Evolutionary conservation across 805 yeast genomes (phyloP).

Genomic region (Saturnispora silvae): DNA sequence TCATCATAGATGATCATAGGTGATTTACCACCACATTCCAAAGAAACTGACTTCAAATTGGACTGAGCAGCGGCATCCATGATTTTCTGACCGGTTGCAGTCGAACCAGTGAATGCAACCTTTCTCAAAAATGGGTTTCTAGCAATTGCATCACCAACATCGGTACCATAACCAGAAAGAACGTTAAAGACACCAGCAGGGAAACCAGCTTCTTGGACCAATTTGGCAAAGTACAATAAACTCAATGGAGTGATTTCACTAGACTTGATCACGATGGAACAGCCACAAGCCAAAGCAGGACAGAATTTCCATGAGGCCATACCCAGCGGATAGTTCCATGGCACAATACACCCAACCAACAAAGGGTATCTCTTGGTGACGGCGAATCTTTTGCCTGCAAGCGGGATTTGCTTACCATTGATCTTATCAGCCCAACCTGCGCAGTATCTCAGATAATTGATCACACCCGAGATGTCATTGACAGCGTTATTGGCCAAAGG

Average conservation of each 20-base stretch:
- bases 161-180: conserved; percentile 57
- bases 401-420: conserved; percentile 31
- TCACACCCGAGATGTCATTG: conserved; percentile 38
- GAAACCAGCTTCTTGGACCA: conserved; percentile 56
- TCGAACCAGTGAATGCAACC: conserved; percentile 58
- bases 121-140: conserved; percentile 47
- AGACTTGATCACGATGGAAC: conserved; percentile 59
- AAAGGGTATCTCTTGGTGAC: conserved; percentile 60
- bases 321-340: conserved; percentile 62
- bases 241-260: conserved; percentile 73
- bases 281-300: conserved; percentile 76
- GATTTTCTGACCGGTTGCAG: conserved; percentile 55
- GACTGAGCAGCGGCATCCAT: conserved; percentile 56
- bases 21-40: conserved; percentile 69
- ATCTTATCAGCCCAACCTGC: conserved; percentile 58
- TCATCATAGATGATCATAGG: conserved; percentile 54
- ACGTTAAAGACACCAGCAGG: conserved; percentile 72
- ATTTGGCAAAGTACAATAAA: conserved; percentile 46
- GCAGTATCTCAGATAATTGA: conserved; percentile 38
- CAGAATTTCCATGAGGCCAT: conserved; percentile 79
- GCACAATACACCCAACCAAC: conserved; percentile 59
- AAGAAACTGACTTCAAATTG: conserved; percentile 52
- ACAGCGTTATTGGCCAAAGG: conserved; percentile 37
- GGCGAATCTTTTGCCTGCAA: conserved; percentile 40
- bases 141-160: conserved; percentile 61